Evolutionary conservation across 805 yeast genomes (phyloP).

Genomic region (Wickerhamiella allomyrinae): DNA sequence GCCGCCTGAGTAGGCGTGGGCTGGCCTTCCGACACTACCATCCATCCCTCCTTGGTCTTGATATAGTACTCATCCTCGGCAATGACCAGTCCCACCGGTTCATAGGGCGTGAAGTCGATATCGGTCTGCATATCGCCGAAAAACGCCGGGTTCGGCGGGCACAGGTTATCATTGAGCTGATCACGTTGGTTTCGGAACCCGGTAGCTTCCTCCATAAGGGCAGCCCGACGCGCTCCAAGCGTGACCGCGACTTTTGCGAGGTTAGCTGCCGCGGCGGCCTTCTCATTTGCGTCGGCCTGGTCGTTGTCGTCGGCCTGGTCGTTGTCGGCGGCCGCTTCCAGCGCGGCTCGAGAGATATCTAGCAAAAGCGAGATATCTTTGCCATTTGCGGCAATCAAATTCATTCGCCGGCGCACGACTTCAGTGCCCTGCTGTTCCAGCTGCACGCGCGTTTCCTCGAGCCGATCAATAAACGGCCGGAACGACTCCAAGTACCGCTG

Average conservation of each 20-base stretch:
- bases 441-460: background rate
- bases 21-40: background rate
- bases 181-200: background rate
- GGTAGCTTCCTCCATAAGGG: background rate
- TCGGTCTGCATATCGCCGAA: background rate
- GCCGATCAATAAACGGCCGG: background rate
- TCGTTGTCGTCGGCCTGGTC: background rate
- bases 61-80: background rate
- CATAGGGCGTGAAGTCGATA: background rate
- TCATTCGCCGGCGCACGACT: background rate
- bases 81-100: background rate
- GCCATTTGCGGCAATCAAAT: background rate
- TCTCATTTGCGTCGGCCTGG: background rate
- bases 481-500: background rate
- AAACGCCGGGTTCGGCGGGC: background rate
- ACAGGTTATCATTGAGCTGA: background rate
- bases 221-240: background rate
- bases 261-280: background rate
- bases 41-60: background rate
- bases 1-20: background rate
- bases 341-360: background rate
- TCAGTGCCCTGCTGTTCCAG: background rate
- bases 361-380: background rate
- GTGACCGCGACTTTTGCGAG: background rate
- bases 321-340: background rate